Conservation (phyloP, 2,329 filamentous ascomycete species). For the Fusarium begoniae region DNA sequence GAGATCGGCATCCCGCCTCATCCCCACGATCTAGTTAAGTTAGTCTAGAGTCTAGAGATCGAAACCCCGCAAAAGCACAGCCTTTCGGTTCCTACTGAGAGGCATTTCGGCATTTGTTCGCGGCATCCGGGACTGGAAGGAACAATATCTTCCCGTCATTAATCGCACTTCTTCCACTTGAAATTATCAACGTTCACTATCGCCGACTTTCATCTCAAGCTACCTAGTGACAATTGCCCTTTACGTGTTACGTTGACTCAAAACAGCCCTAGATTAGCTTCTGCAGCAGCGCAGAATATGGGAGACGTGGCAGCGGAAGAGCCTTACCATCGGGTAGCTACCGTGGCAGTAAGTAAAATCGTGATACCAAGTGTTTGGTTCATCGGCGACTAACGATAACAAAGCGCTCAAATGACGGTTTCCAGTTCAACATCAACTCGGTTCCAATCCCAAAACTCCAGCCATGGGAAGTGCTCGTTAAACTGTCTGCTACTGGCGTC, state of each 20-base stretch:
- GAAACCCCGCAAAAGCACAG: neutral
- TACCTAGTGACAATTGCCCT: neutral
- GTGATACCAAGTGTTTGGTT: neutral
- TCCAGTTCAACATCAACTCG: conserved; percentile 4
- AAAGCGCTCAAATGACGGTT: conserved; percentile 4
- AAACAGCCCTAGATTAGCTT: neutral
- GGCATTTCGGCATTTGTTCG: neutral
- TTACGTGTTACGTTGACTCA: neutral
- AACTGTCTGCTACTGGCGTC: conserved; percentile 22
- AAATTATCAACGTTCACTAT: neutral
- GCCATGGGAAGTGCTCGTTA: conserved; percentile 29
- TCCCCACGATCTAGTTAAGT: neutral
- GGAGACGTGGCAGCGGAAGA: neutral
- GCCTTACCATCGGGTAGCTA: neutral
- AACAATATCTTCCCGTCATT: neutral
- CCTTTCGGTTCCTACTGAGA: neutral
- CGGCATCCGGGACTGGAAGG: neutral
- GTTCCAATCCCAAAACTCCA: neutral
- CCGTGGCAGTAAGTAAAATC: neutral
- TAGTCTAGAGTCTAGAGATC: neutral
- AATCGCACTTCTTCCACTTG: neutral
- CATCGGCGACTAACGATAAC: neutral
- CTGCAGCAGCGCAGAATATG: neutral
- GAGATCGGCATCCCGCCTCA: neutral
- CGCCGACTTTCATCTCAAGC: neutral